Evolutionary conservation across 1,139 yeast genomes (phyloP), one percentile per base, ranked within the genome.

Genomic region (Meyerozyma smithsonii): DNA sequence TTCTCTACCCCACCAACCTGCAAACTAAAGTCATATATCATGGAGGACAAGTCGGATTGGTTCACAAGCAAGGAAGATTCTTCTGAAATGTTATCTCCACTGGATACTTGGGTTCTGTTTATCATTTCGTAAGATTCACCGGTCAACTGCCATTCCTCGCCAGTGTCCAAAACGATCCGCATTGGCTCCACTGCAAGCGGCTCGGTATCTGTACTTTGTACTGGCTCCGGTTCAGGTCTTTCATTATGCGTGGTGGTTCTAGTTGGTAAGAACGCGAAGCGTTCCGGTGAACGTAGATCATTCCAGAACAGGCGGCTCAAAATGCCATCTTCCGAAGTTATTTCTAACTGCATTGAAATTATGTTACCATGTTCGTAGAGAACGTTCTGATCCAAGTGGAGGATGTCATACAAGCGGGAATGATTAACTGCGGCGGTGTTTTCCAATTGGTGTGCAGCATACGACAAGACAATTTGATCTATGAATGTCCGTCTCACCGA

Each of bases 41-140:
- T 28, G 4, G 52, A 40, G 11, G 59, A 47, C 8, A 60, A 37
- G 25, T 59, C 64, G 4, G 54, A 44, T 43, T 60, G 65, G 28
- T 52, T 46, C 1, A 62, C 58, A 10, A 61, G 40, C n/a, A 53
- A 24, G 30, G 44, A 46, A 12, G 48, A 40, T n/a, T 43, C 33
- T 4, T 40, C 34, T 16, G 45, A 26, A 5, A 40, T 44, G 8
- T 34, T 32, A 12, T 35, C 42, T 16, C 11, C 32, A 24, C 15
- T n/a, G 32, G 36, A 32, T 12, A 4, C 23, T 36, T 20, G 45
- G 38, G 15, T 40, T n/a, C 11, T 19, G 15, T 12, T 16, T 2
- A 63, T 47, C 36, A 51, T 47, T 36, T 62, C 67, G 41, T 47
- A 60, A 0, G 59, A 38, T 5, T 56, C 60, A 1, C 68, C 68